Evolutionary conservation across 257 asterid species (phyloP).

Genomic region (Buddleja alternifolia): DNA sequence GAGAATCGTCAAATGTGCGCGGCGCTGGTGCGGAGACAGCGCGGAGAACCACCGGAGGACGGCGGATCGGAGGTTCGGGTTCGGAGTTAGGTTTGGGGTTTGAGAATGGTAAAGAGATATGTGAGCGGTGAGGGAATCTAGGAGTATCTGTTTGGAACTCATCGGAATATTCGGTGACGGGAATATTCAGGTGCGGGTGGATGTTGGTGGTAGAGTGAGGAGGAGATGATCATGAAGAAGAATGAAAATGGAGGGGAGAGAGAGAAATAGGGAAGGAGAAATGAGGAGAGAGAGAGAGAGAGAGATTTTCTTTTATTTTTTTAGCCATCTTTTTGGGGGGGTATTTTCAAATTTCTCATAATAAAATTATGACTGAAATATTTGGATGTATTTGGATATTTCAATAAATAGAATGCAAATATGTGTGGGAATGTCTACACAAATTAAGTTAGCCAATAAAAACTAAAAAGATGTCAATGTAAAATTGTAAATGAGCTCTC

Average conservation of each 20-base stretch:
- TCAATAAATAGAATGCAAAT: no score
- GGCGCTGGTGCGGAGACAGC: slow-evolving; percentile 80
- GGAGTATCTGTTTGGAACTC: slow-evolving; percentile 59
- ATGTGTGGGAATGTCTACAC: no score
- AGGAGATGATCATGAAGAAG: slow-evolving; percentile 26
- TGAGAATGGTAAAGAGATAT: slow-evolving; percentile 76
- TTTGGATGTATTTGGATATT: no score
- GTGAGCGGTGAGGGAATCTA: slow-evolving; percentile 86
- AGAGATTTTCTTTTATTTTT: no score
- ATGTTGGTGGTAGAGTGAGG: slow-evolving; percentile 16
- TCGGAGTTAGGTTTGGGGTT: slow-evolving; percentile 37
- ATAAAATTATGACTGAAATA: no score
- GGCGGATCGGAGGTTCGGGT: slow-evolving; percentile 53
- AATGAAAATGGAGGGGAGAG: not conserved
- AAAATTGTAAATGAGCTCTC: no score
- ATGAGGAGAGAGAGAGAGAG: not conserved
- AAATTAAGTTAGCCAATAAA: no score
- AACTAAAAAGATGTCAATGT: no score
- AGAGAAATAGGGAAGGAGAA: slow-evolving; percentile 11
- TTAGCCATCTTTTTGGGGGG: no score
- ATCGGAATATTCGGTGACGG: slow-evolving; percentile 34
- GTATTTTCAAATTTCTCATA: no score
- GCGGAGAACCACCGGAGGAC: slow-evolving; percentile 86
- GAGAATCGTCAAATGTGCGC: slow-evolving; percentile 68
- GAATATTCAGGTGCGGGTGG: slow-evolving; percentile 29